phyloP scores from a whole-genome alignment of 1,139 yeast species.

The Candida frijolesensis region DNA sequence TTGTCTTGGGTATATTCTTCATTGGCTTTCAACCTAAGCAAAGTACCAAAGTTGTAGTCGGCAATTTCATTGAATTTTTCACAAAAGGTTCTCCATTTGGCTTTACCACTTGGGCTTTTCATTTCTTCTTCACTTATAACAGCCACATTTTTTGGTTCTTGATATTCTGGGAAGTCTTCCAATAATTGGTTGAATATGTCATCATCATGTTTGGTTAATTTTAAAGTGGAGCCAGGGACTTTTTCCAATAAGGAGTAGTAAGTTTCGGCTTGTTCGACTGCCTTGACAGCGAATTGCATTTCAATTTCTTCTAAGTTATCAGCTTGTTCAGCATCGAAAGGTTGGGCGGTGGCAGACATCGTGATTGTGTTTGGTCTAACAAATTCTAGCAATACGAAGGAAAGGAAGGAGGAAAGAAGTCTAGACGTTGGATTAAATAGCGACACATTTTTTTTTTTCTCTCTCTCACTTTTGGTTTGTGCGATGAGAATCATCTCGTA shows the following conservation, averaged over 20 bases:
- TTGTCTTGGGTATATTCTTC: slow-evolving; percentile 82
- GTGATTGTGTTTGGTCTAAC: background rate
- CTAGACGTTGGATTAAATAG: background rate
- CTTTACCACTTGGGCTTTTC: slow-evolving; percentile 80
- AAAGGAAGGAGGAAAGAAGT: background rate
- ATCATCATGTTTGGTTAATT: slow-evolving; percentile 79
- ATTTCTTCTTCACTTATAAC: slow-evolving; percentile 73
- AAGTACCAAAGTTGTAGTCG: slow-evolving; percentile 94
- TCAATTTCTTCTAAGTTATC: slow-evolving; percentile 74
- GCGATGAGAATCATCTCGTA: slow-evolving; percentile 3
- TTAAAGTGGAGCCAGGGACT: slow-evolving; percentile 76
- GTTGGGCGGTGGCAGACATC: slow-evolving; percentile 15
- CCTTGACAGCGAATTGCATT: slow-evolving; percentile 96
- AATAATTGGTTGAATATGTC: slow-evolving; percentile 73
- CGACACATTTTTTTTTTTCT: background rate
- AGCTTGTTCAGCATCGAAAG: slow-evolving; percentile 56
- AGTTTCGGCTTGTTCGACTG: slow-evolving; percentile 92
- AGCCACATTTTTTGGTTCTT: slow-evolving; percentile 55
- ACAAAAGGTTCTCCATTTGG: slow-evolving; percentile 88
- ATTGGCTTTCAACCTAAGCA: slow-evolving; percentile 69
- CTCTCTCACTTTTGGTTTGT: background rate
- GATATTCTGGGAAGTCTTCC: slow-evolving; percentile 83
- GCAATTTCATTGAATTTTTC: slow-evolving; percentile 80
- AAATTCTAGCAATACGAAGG: background rate
- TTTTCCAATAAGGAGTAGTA: slow-evolving; percentile 82